These are phyloP conservation scores for Aspergillus thermomutatus DNA, from an alignment of 2,329 filamentous ascomycete species.

Conservation along the genomic window DNA sequence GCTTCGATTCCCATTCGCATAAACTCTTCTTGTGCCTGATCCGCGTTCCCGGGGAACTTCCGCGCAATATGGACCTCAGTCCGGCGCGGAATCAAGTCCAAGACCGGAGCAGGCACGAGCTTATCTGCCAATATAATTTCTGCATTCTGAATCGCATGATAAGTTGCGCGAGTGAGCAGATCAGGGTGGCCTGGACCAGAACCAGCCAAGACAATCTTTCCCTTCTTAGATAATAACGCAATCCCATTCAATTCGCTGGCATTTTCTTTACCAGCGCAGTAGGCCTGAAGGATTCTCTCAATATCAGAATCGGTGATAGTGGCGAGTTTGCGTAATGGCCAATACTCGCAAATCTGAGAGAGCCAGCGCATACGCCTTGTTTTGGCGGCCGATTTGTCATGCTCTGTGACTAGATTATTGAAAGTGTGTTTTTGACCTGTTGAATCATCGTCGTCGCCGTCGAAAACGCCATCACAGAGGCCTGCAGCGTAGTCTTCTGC, in stretches of 20 bases:
- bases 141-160: conserved; percentile 46
- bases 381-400: conserved; percentile 70
- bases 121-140: conserved; percentile 53
- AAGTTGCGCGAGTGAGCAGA: conserved; percentile 68
- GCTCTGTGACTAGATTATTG: conserved; percentile 74
- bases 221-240: conserved; percentile 39
- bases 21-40: conserved; percentile 87
- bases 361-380: conserved; percentile 88
- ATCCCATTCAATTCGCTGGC: conserved; percentile 11
- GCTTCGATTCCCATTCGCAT: conserved; percentile 72
- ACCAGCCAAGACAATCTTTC: conserved; percentile 82
- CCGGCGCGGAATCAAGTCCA: conserved; percentile 85
- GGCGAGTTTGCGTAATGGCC: conserved; percentile 81
- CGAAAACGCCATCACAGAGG: conserved; percentile 41
- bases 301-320: conserved; percentile 77
- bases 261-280: conserved; percentile 42
- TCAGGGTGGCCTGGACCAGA: conserved; percentile 91
- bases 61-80: conserved; percentile 88
- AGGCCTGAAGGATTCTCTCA: conserved; percentile 70
- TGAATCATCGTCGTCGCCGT: conserved; percentile 48
- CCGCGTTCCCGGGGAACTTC: conserved; percentile 97
- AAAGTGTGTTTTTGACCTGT: conserved; percentile 70
- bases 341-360: conserved; percentile 96
- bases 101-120: conserved; percentile 68
- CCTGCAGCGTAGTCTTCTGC: conserved; percentile 63